These are phyloP conservation scores for Lobosporangium transversale DNA, from an alignment of 192 early-diverging fungal genomes.

Conservation along the genomic window DNA sequence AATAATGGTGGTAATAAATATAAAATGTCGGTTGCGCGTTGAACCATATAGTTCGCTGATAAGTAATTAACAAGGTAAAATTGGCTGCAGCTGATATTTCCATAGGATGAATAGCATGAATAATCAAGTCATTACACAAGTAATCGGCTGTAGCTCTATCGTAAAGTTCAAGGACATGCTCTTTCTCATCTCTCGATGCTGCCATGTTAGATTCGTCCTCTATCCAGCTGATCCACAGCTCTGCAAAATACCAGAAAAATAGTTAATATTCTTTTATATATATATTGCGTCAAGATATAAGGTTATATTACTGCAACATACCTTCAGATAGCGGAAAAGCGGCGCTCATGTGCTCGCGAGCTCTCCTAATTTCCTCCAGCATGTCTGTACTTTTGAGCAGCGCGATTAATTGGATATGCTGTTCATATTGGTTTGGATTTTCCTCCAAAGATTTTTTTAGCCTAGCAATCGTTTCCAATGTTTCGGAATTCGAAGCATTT, in stretches of 20 bases:
- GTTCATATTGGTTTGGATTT: constrained; percentile 61
- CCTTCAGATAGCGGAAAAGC: constrained; percentile 73
- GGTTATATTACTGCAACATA: constrained; percentile 8
- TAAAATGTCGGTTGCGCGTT: neutral
- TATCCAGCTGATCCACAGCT: constrained; percentile 80
- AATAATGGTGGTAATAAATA: neutral
- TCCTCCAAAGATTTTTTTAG: constrained; percentile 30
- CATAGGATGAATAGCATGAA: no score
- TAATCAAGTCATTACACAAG: constrained; percentile 74
- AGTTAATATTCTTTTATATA: neutral
- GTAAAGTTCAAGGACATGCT: constrained; percentile 62
- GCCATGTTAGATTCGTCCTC: constrained; percentile 67
- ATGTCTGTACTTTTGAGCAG: constrained; percentile 49
- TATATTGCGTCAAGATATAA: neutral
- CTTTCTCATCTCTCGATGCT: constrained; percentile 57
- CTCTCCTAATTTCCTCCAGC: constrained; percentile 60
- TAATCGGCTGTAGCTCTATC: constrained; percentile 70
- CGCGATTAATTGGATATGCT: constrained; percentile 60
- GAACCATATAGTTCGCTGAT: neutral
- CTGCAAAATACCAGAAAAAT: constrained; percentile 49
- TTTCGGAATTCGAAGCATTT: constrained; percentile 7
- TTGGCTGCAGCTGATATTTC: no score
- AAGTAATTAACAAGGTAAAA: neutral
- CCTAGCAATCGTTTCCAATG: constrained; percentile 9
- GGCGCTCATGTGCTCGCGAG: constrained; percentile 65